Evolutionary conservation across 2,329 filamentous ascomycete genomes (phyloP), one percentile per base, ranked within the genome.

Genomic region (Truncatella angustata): DNA sequence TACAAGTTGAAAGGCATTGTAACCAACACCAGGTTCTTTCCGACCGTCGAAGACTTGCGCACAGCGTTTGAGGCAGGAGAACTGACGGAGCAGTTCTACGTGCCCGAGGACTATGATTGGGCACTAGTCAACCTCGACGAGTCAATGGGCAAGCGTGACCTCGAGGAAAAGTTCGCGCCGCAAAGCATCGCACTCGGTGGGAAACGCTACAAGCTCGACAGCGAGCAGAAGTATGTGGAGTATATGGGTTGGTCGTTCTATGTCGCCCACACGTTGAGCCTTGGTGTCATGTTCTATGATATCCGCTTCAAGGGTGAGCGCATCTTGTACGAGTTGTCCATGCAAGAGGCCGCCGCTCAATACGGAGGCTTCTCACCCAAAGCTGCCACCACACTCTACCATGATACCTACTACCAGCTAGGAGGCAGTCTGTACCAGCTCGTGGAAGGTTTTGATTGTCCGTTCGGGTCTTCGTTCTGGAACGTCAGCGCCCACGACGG

Each of bases 241-340:
- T 81, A 74, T 70, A 74, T 81, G 65, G 77, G 75, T 16, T 82
- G 76, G 65, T 69, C 71, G 3, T 80, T 81, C 62, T 81, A 78
- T 63, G 65, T 79, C 20, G 64, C 71, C 10, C 73, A 71, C 55
- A 69, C 69, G 5, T 71, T 71, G 36, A 66, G 72, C 3, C 70
- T 74, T 1, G 78, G 76, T 1, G 56, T 80, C 9, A 70, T 68
- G 55, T 64, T 80, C 11, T 76, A 71, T 58, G 77, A 81, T 57
- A 75, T 81, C 55, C 69, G 69, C 20, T 80, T 76, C 65, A 75
- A 76, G 56, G 74, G 73, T 11, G 71, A 79, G 55, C 68, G 76
- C 1, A 69, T 81, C 39, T 66, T 81, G 42, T 81, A 81, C 58
- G 76, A 81, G 62, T 70, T 81, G 4, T 73, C 73, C 7, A 65